Evolutionary conservation across 2,329 filamentous ascomycete species (phyloP).

Genomic region (Scolecobasidium constrictum): DNA sequence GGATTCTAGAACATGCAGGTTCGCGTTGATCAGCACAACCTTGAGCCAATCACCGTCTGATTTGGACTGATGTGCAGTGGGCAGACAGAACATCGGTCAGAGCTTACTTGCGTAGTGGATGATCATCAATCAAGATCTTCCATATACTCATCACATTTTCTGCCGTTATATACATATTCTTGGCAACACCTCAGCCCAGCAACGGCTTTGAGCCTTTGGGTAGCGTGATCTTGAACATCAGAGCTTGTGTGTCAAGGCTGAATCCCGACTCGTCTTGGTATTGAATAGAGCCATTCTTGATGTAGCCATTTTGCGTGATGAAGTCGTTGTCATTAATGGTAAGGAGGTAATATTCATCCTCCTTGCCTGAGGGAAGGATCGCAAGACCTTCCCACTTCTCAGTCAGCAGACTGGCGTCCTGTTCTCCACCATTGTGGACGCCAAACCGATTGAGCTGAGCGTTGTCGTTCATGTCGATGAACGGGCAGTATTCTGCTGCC

Average conservation of each 20-base stretch:
- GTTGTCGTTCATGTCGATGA: slow-evolving; percentile 59
- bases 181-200: slow-evolving; percentile 4
- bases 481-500: slow-evolving; percentile 52
- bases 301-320: slow-evolving; percentile 57
- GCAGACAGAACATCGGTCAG: no score
- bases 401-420: slow-evolving; percentile 51
- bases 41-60: no score
- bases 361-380: slow-evolving; percentile 37
- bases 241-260: slow-evolving; percentile 49
- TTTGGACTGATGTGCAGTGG: no score
- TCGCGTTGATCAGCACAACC: no score
- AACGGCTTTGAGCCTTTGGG: slow-evolving; percentile 22
- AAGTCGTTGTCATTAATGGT: slow-evolving; percentile 65
- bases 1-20: no score
- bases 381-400: slow-evolving; percentile 69
- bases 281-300: slow-evolving; percentile 45
- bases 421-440: slow-evolving; percentile 54
- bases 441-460: slow-evolving; percentile 53
- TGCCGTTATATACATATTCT: no score
- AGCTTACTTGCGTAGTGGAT: no score
- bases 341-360: slow-evolving; percentile 58
- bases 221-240: slow-evolving; percentile 50
- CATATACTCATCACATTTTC: no score
- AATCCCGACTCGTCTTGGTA: slow-evolving; percentile 49
- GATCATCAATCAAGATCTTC: no score